These are phyloP conservation scores for Peronospora belbahrii DNA, from an alignment of 352 stramenopile species.

Conservation along the genomic window DNA sequence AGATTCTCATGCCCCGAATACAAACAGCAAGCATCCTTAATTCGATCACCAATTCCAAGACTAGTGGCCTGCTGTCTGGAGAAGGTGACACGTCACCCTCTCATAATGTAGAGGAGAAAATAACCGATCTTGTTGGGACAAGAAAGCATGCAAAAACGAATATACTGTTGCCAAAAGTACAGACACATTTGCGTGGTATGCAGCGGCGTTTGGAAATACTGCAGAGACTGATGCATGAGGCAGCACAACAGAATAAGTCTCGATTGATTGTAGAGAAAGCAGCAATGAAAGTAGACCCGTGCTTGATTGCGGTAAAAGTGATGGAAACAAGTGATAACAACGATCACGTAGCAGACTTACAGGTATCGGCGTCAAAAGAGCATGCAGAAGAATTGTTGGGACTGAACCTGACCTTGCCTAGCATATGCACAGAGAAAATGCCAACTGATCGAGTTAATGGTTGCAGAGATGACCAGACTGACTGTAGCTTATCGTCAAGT, in stretches of 20 bases:
- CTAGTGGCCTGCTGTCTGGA: constrained; percentile 9
- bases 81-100: constrained; percentile 2
- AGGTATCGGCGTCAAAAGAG: neutral
- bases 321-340: neutral
- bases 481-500: neutral
- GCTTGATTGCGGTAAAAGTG: neutral
- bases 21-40: constrained; percentile 6
- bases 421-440: neutral
- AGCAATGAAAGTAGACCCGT: neutral
- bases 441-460: constrained; percentile 3
- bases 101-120: neutral
- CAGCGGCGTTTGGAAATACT: constrained; percentile 13
- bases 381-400: neutral
- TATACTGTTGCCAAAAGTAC: constrained; percentile 3
- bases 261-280: neutral
- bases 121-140: neutral
- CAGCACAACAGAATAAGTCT: neutral
- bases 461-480: neutral
- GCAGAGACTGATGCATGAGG: constrained; percentile 16
- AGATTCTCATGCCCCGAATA: constrained; percentile 11
- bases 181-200: constrained; percentile 20
- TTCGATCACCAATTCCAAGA: constrained; percentile 13
- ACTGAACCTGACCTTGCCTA: neutral
- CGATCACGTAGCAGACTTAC: neutral
- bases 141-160: neutral